A percentile compares a stretch with the other conserved stretches of the same genome.
Evolutionary conservation across 2,329 filamentous ascomycete species (phyloP).

Genomic region (Ophiostoma piceae): DNA sequence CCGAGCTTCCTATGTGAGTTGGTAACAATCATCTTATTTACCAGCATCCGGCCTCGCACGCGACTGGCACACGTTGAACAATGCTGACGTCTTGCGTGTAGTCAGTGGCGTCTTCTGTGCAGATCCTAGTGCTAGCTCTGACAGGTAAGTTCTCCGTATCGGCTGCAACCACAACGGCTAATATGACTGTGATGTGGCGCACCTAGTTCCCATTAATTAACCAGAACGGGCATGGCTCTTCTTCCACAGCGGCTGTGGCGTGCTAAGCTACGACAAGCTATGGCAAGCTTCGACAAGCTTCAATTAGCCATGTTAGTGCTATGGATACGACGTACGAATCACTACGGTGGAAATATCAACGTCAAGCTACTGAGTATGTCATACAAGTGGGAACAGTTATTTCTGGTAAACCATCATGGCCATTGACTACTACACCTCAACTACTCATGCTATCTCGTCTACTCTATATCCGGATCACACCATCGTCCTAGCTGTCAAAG

Average conservation of each 20-base stretch:
- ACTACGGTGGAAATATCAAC: neutral
- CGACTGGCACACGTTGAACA: neutral
- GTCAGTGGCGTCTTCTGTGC: constrained; percentile 6
- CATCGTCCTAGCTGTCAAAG: constrained; percentile 28
- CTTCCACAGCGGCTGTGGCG: neutral
- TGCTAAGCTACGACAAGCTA: neutral
- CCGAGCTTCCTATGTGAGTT: neutral
- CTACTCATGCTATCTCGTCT: neutral
- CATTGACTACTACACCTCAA: too few species aligned
- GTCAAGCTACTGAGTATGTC: neutral
- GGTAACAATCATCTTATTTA: neutral
- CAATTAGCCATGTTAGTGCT: neutral
- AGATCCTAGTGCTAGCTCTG: neutral
- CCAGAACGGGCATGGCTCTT: neutral
- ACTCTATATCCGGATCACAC: neutral
- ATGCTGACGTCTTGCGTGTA: neutral
- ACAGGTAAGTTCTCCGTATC: neutral
- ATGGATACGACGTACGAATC: neutral
- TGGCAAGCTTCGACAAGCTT: constrained; percentile 9
- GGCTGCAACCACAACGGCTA: neutral
- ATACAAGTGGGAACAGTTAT: too few species aligned
- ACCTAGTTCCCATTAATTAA: neutral
- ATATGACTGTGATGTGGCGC: neutral
- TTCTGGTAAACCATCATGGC: too few species aligned
- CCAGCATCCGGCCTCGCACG: neutral